Base-by-base conservation (phyloP, 352 stramenopile genomes). In the Globisporangium acanthophoron region DNA sequence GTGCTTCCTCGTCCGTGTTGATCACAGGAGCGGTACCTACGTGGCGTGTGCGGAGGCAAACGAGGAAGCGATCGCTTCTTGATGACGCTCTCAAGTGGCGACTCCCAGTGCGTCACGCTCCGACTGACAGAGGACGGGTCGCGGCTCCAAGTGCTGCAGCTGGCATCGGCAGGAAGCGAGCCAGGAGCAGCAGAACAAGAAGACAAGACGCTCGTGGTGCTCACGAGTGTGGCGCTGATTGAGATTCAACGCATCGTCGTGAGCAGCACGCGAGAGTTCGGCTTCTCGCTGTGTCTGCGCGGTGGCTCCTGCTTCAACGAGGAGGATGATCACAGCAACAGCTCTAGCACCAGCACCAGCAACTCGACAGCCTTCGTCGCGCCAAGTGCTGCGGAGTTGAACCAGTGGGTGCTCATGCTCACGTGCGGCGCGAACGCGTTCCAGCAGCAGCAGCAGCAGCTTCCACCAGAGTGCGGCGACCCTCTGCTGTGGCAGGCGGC, bases 401-500 rank as follows among this genome's bases (percentile, higher is more conserved):
- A 40, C n/a, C 49, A 61, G 16, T 84, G 74, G 74, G 45, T 81
- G 5, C 35, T 79, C 45, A 54, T 62, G 15, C 49, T 84, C 21
- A 78, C 69, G 3, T 79, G 62, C 16, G 73, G 71, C 2, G 58
- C 58, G 13, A 75, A 73, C 16, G 71, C 74, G 0, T 79, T 81
- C 29, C 64, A 78, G 20, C 64, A 76, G n/a, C 20, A 47, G 35
- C 64, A 78, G 20, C 64, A 76, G n/a, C 20, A 47, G 35, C 57
- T 31, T 35, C 7, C 11, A 11, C 16, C 29, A 51, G 13, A 39
- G 2, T 7, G 18, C 1, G 21, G 21, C 27, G 35, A 62, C 20
- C 49, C n/a, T 15, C 16, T 84, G 11, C 39, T 80, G 13, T 84
- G 74, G 74, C 74, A 84, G 31, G 75, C 59, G 27, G 66, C 65